A percentile compares a stretch with the other conserved stretches of the same genome.
Conservation (phyloP, 305 asterid species). For the Fraxinus sp. region DNA sequence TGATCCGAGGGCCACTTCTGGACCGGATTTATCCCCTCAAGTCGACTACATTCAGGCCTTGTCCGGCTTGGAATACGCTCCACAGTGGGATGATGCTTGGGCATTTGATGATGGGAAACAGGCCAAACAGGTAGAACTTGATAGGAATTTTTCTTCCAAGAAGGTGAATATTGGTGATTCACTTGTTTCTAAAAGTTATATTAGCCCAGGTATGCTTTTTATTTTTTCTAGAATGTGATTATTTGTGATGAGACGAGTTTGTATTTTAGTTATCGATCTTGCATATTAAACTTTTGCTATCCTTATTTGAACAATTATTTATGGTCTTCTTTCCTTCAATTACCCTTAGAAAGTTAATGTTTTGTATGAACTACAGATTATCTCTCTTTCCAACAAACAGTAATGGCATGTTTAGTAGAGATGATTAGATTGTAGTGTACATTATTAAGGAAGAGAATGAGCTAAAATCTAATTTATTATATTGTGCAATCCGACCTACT, state of each 20-base stretch:
- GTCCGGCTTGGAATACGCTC: slow-evolving; percentile 55
- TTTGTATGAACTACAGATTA: neutral
- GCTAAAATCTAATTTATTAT: neutral
- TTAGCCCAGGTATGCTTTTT: slow-evolving; percentile 47
- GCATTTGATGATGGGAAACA: slow-evolving; percentile 47
- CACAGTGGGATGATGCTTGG: slow-evolving; percentile 46
- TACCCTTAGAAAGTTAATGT: neutral
- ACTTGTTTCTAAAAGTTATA: slow-evolving; percentile 33
- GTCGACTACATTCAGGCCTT: slow-evolving; percentile 52
- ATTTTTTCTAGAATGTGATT: neutral
- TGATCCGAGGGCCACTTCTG: slow-evolving; percentile 40
- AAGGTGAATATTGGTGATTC: slow-evolving; percentile 39
- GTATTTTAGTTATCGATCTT: neutral
- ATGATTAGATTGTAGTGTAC: neutral
- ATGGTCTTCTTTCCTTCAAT: neutral
- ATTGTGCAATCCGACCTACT: neutral
- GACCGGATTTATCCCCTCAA: slow-evolving; percentile 41
- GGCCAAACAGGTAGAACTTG: slow-evolving; percentile 39
- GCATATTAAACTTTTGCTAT: neutral
- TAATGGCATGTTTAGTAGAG: neutral
- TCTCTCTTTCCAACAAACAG: neutral
- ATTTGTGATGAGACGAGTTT: neutral
- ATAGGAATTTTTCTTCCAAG: slow-evolving; percentile 37
- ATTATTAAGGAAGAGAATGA: neutral
- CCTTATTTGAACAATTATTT: neutral